Base-by-base conservation (phyloP, 2,329 filamentous ascomycete genomes). In the Colletotrichum filicis region DNA sequence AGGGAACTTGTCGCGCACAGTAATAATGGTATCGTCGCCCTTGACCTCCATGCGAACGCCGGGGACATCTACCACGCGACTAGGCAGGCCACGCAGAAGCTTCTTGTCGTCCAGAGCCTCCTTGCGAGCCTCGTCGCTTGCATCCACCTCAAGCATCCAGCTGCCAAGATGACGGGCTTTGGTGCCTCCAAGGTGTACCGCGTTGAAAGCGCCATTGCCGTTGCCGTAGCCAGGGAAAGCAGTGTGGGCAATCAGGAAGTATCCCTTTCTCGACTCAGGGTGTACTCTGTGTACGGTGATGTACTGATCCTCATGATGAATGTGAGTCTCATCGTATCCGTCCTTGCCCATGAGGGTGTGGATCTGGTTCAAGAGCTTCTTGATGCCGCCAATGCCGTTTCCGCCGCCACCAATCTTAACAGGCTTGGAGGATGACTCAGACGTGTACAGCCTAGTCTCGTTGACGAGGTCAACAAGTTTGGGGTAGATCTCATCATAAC, bases 261-360 rank as follows among this genome's bases (percentile, higher is more conserved):
- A 96, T 0, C 97, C 97, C 81, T 97, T 97, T 71, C 97, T 90
- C 1, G 94, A 97, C 79, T 94, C 92, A 0, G 96, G 97, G 79
- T 99, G 95, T 3, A 98, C 95, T 74, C 97, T 90, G 81, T 99
- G 97, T 7, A 99, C 95, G 0, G 97, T 99, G 79, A 99, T 93
- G 80, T 98, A 98, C 81, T 99, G 94, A 68, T 94, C 93, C 75
- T 98, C 95, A 80, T 99, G 97, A 79, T 99, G 96, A 66, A 99
- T 95, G 79, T 98, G 96, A 8, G 95, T 98, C 82, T 99, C 97
- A 68, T 95, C 93, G 79, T 97, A 99, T 24, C 93, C 94, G 75
- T 98, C 95, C 79, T 95, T 94, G 75, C 97, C 97, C 97, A 99
- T 98, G 75, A 95, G 89, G 8, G 92, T 95, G 82, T 99, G 97